Percentiles rank a stretch among this genome's conserved stretches.
Evolutionary conservation across 768 basidiomycete species (phyloP).

Genomic region (Suillus weaverae): DNA sequence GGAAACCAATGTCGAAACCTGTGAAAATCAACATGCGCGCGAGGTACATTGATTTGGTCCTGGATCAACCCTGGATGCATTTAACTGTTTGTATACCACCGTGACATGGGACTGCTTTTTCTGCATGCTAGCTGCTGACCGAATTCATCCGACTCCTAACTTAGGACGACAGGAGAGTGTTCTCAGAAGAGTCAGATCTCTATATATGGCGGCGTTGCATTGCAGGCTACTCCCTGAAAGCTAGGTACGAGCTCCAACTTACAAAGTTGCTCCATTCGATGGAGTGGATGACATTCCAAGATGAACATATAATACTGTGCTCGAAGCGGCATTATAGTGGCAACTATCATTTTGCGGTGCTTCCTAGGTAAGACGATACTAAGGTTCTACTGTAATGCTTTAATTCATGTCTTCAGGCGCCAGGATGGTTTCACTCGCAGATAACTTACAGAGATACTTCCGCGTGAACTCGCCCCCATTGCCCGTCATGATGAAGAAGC

Average conservation of each 20-base stretch:
- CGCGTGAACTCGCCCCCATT: conserved; percentile 59
- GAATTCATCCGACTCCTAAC: no score
- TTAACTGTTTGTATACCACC: neutral
- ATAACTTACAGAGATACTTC: conserved; percentile 64
- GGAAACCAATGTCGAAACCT: conserved; percentile 78
- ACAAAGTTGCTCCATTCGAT: conserved; percentile 67
- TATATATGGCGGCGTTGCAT: conserved; percentile 31
- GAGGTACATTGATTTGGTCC: conserved; percentile 60
- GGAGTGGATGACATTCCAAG: conserved; percentile 87
- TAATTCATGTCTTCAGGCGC: conserved; percentile 42
- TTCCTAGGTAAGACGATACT: conserved; percentile 66
- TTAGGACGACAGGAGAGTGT: no score
- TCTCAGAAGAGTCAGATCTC: no score
- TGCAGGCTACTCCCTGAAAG: conserved; percentile 57
- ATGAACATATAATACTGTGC: conserved; percentile 71
- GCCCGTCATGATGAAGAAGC: conserved; percentile 61
- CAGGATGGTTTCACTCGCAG: conserved; percentile 14
- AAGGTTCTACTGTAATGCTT: neutral
- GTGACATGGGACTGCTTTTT: conserved; percentile 44
- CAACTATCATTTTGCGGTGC: conserved; percentile 87
- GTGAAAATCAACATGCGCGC: conserved; percentile 89
- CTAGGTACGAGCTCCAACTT: conserved; percentile 37
- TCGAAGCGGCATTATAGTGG: conserved; percentile 80
- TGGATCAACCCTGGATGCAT: neutral
- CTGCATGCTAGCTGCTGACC: no score